Evolutionary conservation across 177 flowering plant species (phyloP), one percentile per base, ranked within the genome.

Genomic region (Telopea speciosissima): DNA sequence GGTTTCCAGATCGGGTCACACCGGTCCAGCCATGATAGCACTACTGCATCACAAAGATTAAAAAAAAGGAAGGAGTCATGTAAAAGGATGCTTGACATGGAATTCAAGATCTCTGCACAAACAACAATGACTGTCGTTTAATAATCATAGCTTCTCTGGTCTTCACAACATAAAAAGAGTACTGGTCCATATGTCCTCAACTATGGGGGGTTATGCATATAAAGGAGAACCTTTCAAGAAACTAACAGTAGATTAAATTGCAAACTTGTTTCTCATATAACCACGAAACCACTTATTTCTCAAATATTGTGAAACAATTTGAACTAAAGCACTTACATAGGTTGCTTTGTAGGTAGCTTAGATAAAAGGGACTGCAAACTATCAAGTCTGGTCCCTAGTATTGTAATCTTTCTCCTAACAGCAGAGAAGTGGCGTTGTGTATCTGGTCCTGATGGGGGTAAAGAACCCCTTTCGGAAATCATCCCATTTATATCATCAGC

Each of bases 401-500:
- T 93, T 5, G 97, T 93, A 66, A 88, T 88, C 84, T 96, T 96
- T 77, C 99, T 83, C 68, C 98, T 68, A 36, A 84, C 82, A 0
- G 96, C 86, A 45, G 99, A 96, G 10, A 81, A 78, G 80, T 88
- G 89, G 7, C 97, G 89, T 73, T 93, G 95, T 40, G 88, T 73
- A 19, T 91, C 97, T 26, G 93, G 89, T 69, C 98, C 99, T 1
- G 97, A 77, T 24, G 85, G 77, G 7, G 93, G 83, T 54, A 82
- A 58, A 5, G 93, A 83, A 75, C 79, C 79, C 77, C 83, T 83
- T 68, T 87, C 93, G 25, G 95, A 82, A 52, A 93, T 87, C 92
- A 90, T 91, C 73, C 85, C 82, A 80, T 63, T 85, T 75, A 93
- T 86, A 72, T 96, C 98, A 72, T 96, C 99, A 40, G 93, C 90